Evolutionary conservation across 345 rosid genomes (phyloP), one percentile per base, ranked within the genome.

Genomic region (Pelargonium nanum): DNA sequence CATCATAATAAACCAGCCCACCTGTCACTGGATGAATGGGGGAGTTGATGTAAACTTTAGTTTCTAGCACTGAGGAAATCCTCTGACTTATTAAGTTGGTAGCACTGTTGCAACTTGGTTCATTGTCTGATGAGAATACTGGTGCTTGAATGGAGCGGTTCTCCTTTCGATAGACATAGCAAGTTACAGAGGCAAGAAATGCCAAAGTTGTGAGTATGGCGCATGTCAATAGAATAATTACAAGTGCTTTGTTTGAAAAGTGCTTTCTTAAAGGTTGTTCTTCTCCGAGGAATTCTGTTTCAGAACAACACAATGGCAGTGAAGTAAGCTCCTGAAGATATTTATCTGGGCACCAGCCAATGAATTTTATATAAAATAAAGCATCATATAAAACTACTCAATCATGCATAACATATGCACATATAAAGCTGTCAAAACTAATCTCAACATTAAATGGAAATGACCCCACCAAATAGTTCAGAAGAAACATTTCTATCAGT

Each of bases 61-160:
- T 63, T 73, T 77, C 85, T 21, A 72, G 75, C 19, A 69, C 68
- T 22, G 86, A 78, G 12, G 80, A 72, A 68, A 68, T 72, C 77
- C 70, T 84, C 22, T 65, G 80, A 63, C 72, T 78, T 65, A 92
- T 80, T 59, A 92, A 81, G 83, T 85, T 83, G 48, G 89, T 70
- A 65, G 82, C 79, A 77, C 99, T 93, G 23, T 77, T 78, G 88
- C 73, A 87, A 65, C 99, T 85, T 3, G 83, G 71, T 65, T 81
- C 91, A 70, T 72, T 84, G 69, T 87, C 97, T 3, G 90, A 78
- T 20, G 81, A 80, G 63, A 81, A 80, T 23, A 70, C 58, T 50
- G 91, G 78, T 12, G 66, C 64, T 64, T 63, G 83, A 68, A 72
- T 65, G 58, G 58, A 70, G 66, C 66, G 65, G 61, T 71, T 84